These are phyloP conservation scores for Perilla frutescens DNA, from an alignment of 257 asterid species.

Conservation along the genomic window DNA sequence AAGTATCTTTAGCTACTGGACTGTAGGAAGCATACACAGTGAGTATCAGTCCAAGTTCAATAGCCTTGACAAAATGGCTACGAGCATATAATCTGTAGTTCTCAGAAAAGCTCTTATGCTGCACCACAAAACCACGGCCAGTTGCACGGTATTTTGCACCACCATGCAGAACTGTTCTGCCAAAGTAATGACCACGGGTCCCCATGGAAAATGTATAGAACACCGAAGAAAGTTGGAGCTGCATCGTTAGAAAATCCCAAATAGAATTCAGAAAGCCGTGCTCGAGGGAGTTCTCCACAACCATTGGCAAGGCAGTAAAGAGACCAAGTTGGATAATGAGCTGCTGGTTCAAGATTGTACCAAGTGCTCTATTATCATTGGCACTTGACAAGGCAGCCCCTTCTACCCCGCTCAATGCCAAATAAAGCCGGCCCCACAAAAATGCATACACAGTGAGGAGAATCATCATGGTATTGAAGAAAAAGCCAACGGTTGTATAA, in stretches of 20 bases:
- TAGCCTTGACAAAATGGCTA: conserved; percentile 95
- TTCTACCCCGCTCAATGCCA: conserved; percentile 96
- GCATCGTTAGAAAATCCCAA: conserved; percentile 97
- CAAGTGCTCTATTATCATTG: conserved; percentile 83
- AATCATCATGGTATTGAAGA: conserved; percentile 96
- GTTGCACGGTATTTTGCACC: conserved; percentile 99
- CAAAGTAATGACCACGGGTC: conserved; percentile 98
- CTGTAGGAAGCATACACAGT: conserved; percentile 90
- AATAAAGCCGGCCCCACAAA: conserved; percentile 96
- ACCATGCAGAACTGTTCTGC: conserved; percentile 96
- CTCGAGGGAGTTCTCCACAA: conserved; percentile 96
- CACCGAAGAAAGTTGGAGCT: conserved; percentile 93
- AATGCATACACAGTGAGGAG: conserved; percentile 91
- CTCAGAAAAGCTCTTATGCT: conserved; percentile 92
- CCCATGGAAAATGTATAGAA: conserved; percentile 99
- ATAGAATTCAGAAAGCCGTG: conserved; percentile 88
- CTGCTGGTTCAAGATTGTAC: conserved; percentile 95
- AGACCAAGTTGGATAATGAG: conserved; percentile 94
- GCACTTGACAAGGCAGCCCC: conserved; percentile 57
- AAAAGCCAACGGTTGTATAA: conserved; percentile 93
- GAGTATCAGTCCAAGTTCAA: conserved; percentile 93
- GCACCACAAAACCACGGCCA: conserved; percentile 98
- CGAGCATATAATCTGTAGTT: conserved; percentile 91
- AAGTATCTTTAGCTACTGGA: conserved; percentile 81
- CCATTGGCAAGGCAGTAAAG: conserved; percentile 94